A percentile compares a stretch with the other conserved stretches of the same genome.
Evolutionary conservation across 768 basidiomycete genomes (phyloP).

Genomic region (Suillus subluteus): DNA sequence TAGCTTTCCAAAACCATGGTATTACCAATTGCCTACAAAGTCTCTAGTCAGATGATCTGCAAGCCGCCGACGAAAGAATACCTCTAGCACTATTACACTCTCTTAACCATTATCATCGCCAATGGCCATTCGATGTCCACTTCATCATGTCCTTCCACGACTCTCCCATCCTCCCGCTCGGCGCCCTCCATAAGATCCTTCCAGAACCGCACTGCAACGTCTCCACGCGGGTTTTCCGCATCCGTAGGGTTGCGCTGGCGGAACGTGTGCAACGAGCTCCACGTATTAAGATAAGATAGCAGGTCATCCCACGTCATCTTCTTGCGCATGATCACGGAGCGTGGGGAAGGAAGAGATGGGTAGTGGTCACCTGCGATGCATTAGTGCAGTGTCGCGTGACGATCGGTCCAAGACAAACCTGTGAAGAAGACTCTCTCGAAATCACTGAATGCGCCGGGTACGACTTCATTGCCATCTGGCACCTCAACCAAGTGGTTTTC

Average conservation of each 20-base stretch:
- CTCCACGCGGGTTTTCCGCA: conserved; percentile 48
- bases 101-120: conserved; percentile 29
- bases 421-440: conserved; percentile 62
- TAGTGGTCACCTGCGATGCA: conserved; percentile 43
- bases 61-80: neutral
- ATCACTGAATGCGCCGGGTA: conserved; percentile 40
- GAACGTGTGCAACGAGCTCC: conserved; percentile 70
- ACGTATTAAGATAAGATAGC: conserved; percentile 70
- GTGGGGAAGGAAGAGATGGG: conserved; percentile 39
- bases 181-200: conserved; percentile 49
- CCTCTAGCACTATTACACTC: neutral
- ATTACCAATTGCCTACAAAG: neutral
- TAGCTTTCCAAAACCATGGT: neutral
- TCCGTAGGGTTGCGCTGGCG: conserved; percentile 67
- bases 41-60: neutral
- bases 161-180: conserved; percentile 26
- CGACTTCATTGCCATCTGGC: conserved; percentile 51
- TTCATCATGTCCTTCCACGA: conserved; percentile 26
- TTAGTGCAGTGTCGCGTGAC: neutral
- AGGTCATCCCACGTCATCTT: conserved; percentile 68
- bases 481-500: conserved; percentile 71
- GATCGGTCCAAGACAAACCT: conserved; percentile 38
- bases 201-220: conserved; percentile 69
- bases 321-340: conserved; percentile 55
- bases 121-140: conserved; percentile 46